Percentiles rank a stretch among this genome's conserved stretches.
These are phyloP conservation scores for Sambucus nigra DNA, from an alignment of 129 eudicot species.

Conservation along the genomic window DNA sequence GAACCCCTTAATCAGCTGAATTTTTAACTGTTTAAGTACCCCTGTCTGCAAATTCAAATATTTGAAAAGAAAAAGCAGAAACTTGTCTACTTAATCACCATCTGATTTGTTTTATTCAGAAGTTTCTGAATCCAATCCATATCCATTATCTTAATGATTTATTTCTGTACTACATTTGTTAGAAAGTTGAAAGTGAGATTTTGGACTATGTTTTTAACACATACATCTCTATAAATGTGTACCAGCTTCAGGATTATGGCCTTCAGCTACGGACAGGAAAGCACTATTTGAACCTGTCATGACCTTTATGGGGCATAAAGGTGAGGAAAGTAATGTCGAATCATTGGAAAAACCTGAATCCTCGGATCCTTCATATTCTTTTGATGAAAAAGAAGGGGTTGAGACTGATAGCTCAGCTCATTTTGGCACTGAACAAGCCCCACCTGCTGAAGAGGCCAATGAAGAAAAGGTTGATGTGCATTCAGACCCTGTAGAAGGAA, in stretches of 20 bases:
- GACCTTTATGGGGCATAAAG: conserved; percentile 62
- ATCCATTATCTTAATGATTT: too few species aligned
- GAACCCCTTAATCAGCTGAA: too few species aligned
- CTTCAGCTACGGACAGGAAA: conserved; percentile 42
- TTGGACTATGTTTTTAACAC: too few species aligned
- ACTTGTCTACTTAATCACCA: not conserved
- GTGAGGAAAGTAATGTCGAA: conserved; percentile 32
- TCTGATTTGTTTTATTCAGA: not conserved
- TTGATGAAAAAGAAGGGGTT: conserved; percentile 21
- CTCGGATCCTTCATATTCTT: conserved; percentile 16
- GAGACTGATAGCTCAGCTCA: conserved; percentile 26
- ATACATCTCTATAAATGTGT: not conserved
- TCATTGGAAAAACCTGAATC: conserved; percentile 32
- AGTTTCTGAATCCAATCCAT: not conserved
- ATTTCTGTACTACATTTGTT: too few species aligned
- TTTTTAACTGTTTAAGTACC: too few species aligned
- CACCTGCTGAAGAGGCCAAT: conserved; percentile 20
- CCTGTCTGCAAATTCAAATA: too few species aligned
- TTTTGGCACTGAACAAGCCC: conserved; percentile 21
- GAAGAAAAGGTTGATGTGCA: conserved; percentile 27
- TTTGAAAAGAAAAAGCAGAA: too few species aligned
- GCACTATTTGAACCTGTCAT: conserved; percentile 40
- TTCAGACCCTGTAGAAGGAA: conserved; percentile 26
- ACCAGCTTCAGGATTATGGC: conserved; percentile 37
- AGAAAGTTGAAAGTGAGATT: too few species aligned